phyloP scores from a whole-genome alignment of 768 basidiomycete species.

The Infundibulicybe gibba region DNA sequence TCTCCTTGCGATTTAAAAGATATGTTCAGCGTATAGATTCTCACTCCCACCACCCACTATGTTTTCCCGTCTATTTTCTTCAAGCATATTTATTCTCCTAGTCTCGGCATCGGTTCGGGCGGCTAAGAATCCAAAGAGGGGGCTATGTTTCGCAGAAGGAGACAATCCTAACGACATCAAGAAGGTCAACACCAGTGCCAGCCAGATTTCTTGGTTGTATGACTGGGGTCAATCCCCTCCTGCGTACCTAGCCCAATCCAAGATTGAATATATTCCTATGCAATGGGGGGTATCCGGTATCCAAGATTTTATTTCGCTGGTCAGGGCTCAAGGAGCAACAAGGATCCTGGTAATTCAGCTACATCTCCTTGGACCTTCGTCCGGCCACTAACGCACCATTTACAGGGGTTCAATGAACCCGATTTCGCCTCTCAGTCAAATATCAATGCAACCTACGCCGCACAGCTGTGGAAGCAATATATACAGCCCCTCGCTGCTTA shows the following conservation, averaged over 20 bases:
- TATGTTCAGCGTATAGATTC: neutral
- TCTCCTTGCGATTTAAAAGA: conserved; percentile 1
- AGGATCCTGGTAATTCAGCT: conserved; percentile 27
- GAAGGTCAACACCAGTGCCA: conserved; percentile 21
- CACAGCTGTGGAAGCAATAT: conserved; percentile 30
- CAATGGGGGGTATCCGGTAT: conserved; percentile 30
- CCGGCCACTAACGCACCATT: neutral
- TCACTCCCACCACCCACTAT: conserved; percentile 1
- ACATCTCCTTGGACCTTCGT: neutral
- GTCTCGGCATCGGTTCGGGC: conserved; percentile 2
- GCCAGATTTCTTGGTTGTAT: conserved; percentile 35
- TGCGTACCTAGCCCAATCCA: conserved; percentile 21
- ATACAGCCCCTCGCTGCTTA: conserved; percentile 28
- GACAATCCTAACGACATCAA: conserved; percentile 20
- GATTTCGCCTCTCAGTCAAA: conserved; percentile 29
- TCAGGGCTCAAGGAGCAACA: conserved; percentile 31
- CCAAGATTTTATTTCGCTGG: conserved; percentile 20
- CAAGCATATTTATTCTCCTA: neutral
- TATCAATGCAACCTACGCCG: conserved; percentile 22
- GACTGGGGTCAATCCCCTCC: conserved; percentile 34
- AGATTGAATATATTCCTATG: conserved; percentile 33
- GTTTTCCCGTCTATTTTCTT: conserved; percentile 2
- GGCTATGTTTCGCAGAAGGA: conserved; percentile 25
- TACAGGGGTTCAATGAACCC: conserved; percentile 33
- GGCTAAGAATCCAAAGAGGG: conserved; percentile 35